Conservation (phyloP, 139 green algal species). For the Eudorina sp. region DNA sequence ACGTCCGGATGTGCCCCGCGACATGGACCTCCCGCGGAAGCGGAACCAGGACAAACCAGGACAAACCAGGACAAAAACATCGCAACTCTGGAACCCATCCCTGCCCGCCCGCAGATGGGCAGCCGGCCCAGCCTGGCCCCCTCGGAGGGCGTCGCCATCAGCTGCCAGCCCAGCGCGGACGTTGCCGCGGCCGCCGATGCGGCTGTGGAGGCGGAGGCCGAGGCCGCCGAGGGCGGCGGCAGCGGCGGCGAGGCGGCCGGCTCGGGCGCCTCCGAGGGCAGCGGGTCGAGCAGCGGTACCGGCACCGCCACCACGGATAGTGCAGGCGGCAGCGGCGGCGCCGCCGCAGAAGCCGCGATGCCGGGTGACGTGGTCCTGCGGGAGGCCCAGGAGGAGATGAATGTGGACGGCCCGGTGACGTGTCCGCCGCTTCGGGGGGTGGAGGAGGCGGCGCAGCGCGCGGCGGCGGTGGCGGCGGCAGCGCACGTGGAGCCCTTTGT, state of each 20-base stretch:
- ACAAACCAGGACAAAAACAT: no score
- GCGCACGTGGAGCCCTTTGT: background rate
- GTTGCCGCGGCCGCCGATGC: background rate
- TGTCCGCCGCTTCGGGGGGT: background rate
- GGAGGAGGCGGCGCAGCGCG: conserved; percentile 30
- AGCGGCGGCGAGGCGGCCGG: background rate
- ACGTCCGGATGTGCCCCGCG: no score
- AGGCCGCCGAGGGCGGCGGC: background rate
- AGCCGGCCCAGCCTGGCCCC: conserved; percentile 32
- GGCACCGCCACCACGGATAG: background rate
- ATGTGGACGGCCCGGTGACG: conserved; percentile 22
- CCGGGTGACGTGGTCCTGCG: background rate
- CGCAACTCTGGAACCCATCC: no score
- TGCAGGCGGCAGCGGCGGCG: background rate
- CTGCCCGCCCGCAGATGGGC: conserved; percentile 19
- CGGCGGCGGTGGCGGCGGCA: conserved; percentile 22
- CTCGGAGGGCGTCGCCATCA: background rate
- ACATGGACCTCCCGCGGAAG: no score
- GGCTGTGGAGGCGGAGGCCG: background rate
- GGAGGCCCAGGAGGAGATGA: conserved; percentile 39
- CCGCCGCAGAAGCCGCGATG: no score
- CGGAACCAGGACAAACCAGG: no score
- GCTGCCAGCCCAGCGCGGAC: background rate
- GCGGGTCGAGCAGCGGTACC: background rate
- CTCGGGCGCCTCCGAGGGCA: background rate